Percentiles rank a stretch among this genome's conserved stretches.
phyloP scores from a whole-genome alignment of 2,329 filamentous ascomycete genomes.

The Ilyonectria mors-panacis region DNA sequence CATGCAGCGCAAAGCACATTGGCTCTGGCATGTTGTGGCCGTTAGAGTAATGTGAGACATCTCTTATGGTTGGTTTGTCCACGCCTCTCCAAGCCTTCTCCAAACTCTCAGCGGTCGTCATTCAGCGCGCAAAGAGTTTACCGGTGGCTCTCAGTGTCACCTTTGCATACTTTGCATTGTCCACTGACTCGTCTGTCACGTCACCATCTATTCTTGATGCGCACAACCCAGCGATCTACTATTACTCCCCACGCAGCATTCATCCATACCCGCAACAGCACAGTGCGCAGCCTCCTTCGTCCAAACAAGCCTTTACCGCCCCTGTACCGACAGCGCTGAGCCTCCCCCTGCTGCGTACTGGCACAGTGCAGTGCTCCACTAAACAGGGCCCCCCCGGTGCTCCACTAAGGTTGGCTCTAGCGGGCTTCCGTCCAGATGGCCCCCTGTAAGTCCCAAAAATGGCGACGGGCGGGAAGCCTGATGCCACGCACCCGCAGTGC shows the following conservation, averaged over 20 bases:
- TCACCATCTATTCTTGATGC: too few relatives aligned
- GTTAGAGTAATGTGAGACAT: too few relatives aligned
- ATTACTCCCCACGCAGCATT: background rate
- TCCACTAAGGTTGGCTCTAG: conserved; percentile 5
- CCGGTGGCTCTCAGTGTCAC: background rate
- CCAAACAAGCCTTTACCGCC: background rate
- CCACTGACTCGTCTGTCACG: background rate
- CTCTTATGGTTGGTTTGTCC: too few relatives aligned
- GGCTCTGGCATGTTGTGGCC: too few relatives aligned
- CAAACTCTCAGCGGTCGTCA: background rate
- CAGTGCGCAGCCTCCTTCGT: background rate
- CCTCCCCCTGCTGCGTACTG: conserved; percentile 2
- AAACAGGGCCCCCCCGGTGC: conserved; percentile 20
- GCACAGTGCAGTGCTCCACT: conserved; percentile 18
- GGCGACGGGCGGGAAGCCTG: conserved; percentile 25
- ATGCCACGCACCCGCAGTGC: conserved; percentile 27
- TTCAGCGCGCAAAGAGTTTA: background rate
- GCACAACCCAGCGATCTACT: background rate
- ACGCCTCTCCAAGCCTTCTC: background rate
- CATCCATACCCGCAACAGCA: background rate
- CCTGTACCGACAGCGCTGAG: conserved; percentile 1
- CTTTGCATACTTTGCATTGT: background rate
- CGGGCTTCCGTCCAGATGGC: background rate
- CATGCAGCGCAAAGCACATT: background rate
- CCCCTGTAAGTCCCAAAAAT: conserved; percentile 19